Percentiles rank a stretch among this genome's conserved stretches.
These are phyloP conservation scores for Termitomyces sp. DNA, from an alignment of 768 basidiomycete species.

Conservation along the genomic window DNA sequence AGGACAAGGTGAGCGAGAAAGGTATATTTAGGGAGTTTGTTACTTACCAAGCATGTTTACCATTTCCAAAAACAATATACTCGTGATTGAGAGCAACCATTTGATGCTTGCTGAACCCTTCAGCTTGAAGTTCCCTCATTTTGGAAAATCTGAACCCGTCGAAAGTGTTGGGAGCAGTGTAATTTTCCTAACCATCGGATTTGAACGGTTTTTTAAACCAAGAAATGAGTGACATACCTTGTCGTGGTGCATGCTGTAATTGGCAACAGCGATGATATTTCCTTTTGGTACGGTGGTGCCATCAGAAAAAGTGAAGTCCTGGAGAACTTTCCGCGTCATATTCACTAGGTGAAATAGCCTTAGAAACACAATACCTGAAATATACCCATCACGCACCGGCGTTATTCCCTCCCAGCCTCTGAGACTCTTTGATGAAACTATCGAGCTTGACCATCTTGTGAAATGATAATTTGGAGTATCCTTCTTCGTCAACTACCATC, in stretches of 20 bases:
- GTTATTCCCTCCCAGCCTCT: constrained; percentile 27
- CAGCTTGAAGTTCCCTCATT: constrained; percentile 20
- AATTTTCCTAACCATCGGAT: constrained; percentile 9
- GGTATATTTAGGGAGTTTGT: neutral
- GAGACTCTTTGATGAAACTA: constrained; percentile 40
- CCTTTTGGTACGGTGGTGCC: constrained; percentile 37
- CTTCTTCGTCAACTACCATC: neutral
- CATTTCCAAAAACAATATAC: constrained; percentile 28
- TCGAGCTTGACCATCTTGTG: constrained; percentile 36
- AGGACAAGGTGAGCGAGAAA: neutral
- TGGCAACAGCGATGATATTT: constrained; percentile 26
- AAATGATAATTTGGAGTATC: constrained; percentile 8
- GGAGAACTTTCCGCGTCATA: constrained; percentile 28
- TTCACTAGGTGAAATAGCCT: neutral
- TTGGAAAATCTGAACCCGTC: constrained; percentile 36
- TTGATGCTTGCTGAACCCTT: constrained; percentile 21
- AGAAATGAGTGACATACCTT: constrained; percentile 16
- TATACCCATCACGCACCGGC: constrained; percentile 15
- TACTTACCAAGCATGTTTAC: constrained; percentile 17
- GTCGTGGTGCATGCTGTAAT: constrained; percentile 26
- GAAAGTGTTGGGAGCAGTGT: constrained; percentile 23
- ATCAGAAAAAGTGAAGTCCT: constrained; percentile 41
- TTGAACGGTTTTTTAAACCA: neutral
- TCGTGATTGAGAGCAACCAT: constrained; percentile 23
- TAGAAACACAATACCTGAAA: neutral